Conservation (phyloP, 2,329 filamentous ascomycete genomes). For the Bipolaris gigantea region DNA sequence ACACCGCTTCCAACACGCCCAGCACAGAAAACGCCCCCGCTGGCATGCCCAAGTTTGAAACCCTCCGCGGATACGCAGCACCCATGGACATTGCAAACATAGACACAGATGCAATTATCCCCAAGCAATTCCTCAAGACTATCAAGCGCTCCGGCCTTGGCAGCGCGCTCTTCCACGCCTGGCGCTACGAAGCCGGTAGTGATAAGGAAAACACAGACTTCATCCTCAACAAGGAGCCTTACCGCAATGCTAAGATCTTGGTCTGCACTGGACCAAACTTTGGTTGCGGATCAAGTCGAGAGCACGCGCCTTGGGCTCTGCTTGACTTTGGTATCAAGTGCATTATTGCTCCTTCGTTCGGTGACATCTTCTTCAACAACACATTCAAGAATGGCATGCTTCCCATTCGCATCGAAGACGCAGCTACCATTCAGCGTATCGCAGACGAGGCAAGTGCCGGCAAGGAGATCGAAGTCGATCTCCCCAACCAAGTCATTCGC, state of each 20-base stretch:
- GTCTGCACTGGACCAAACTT: slow-evolving; percentile 93
- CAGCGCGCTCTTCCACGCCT: slow-evolving; percentile 80
- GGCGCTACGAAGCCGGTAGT: slow-evolving; percentile 68
- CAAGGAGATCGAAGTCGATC: slow-evolving; percentile 84
- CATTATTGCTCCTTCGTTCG: slow-evolving; percentile 84
- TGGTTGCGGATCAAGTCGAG: slow-evolving; percentile 87
- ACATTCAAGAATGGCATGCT: slow-evolving; percentile 99
- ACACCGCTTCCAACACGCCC: slow-evolving; percentile 59
- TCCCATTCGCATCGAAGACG: slow-evolving; percentile 74
- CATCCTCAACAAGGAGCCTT: slow-evolving; percentile 87
- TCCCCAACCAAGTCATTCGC: slow-evolving; percentile 81
- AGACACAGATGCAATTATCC: slow-evolving; percentile 99
- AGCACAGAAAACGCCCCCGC: slow-evolving; percentile 52
- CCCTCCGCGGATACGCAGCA: slow-evolving; percentile 83
- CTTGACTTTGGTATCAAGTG: slow-evolving; percentile 95
- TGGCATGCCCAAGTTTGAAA: slow-evolving; percentile 81
- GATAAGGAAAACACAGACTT: slow-evolving; percentile 78
- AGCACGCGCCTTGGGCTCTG: slow-evolving; percentile 96
- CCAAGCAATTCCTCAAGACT: slow-evolving; percentile 98
- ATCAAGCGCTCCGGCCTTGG: slow-evolving; percentile 97
- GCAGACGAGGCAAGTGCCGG: slow-evolving; percentile 77
- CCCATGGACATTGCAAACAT: slow-evolving; percentile 87
- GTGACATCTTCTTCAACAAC: slow-evolving; percentile 99
- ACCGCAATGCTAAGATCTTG: slow-evolving; percentile 81
- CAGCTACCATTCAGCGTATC: slow-evolving; percentile 67